These are phyloP conservation scores for Casuarina equisetifolia DNA, from an alignment of 306 rosid genomes.

Conservation along the genomic window DNA sequence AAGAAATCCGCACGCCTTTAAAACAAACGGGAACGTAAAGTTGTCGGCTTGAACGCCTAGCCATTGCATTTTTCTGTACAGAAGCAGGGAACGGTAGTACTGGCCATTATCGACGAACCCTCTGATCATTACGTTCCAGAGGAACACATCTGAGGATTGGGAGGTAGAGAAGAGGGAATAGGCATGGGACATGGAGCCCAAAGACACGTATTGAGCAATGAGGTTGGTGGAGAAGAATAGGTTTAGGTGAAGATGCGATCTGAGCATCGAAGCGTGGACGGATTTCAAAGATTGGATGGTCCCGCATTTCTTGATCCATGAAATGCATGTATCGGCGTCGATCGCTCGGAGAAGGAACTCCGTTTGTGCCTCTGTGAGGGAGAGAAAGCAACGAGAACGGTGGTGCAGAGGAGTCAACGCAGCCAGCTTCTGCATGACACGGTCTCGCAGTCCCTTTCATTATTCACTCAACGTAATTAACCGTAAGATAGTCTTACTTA, in stretches of 20 bases:
- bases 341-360: constrained; percentile 4
- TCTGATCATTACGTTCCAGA: constrained; percentile 48
- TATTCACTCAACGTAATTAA: too few relatives aligned
- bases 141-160: constrained; percentile 27
- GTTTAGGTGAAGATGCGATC: constrained; percentile 35
- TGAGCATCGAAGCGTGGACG: constrained; percentile 38
- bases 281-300: constrained; percentile 34
- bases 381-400: neutral
- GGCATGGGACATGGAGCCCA: constrained; percentile 38
- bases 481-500: too few relatives aligned
- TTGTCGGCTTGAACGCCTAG: constrained; percentile 30
- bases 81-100: constrained; percentile 22
- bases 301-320: constrained; percentile 28
- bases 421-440: neutral
- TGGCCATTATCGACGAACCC: constrained; percentile 39
- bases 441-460: too few relatives aligned
- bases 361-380: neutral
- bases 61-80: constrained; percentile 34
- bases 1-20: constrained; percentile 39
- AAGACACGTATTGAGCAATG: constrained; percentile 33
- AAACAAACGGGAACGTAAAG: constrained; percentile 42
- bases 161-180: constrained; percentile 35
- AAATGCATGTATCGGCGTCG: constrained; percentile 22
- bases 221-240: constrained; percentile 48
- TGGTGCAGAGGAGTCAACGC: neutral